Percentiles rank a stretch among this genome's conserved stretches.
phyloP scores from a whole-genome alignment of 768 basidiomycete species.

The Plicaturopsis crispa region DNA sequence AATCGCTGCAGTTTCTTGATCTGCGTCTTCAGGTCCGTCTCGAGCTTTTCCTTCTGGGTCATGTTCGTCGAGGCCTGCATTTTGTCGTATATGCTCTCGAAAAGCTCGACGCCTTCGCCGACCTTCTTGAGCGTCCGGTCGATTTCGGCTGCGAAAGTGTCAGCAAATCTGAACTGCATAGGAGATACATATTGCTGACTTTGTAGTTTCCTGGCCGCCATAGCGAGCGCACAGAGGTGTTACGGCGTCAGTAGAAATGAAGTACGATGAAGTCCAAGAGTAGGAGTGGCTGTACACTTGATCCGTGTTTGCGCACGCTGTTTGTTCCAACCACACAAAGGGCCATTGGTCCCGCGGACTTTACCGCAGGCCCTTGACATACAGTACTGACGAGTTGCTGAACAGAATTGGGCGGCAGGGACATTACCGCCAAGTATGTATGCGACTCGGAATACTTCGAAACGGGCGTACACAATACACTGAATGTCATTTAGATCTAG shows the following conservation, averaged over 20 bases:
- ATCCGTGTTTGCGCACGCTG: no score
- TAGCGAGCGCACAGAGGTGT: constrained; percentile 28
- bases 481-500: no score
- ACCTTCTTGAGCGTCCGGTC: constrained; percentile 99
- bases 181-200: constrained; percentile 33
- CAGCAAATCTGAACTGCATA: constrained; percentile 1
- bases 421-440: no score
- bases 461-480: no score
- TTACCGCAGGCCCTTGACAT: no score
- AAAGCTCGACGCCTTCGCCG: constrained; percentile 88
- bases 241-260: constrained; percentile 4
- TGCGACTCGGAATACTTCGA: no score
- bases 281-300: constrained; percentile 13
- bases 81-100: constrained; percentile 96
- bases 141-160: constrained; percentile 74
- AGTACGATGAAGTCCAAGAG: constrained; percentile 5
- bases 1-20: constrained; percentile 91
- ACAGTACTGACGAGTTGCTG: no score
- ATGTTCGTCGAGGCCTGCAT: constrained; percentile 94
- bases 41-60: constrained; percentile 98
- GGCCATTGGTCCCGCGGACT: no score
- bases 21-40: constrained; percentile 93
- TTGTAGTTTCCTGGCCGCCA: constrained; percentile 91
- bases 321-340: no score
- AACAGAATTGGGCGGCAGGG: no score